phyloP scores from a whole-genome alignment of 2,329 filamentous ascomycete species.

The Colletotrichum ledebouriae region DNA sequence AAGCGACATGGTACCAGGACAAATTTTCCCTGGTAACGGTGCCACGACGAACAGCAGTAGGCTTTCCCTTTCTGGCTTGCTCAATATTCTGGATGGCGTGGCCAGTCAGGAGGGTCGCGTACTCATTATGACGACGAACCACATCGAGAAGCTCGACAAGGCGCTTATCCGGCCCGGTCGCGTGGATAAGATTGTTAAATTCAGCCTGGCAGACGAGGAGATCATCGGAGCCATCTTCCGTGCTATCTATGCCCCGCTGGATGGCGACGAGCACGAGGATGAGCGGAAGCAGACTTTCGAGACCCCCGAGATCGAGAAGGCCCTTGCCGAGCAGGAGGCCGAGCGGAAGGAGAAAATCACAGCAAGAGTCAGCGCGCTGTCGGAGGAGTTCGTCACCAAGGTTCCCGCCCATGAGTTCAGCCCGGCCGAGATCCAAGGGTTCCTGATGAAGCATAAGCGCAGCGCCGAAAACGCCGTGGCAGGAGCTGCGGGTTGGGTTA shows the following conservation, averaged over 20 bases:
- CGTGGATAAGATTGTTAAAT: conserved; percentile 71
- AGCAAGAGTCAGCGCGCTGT: conserved; percentile 60
- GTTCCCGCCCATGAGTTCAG: conserved; percentile 70
- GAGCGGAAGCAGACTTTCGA: neutral
- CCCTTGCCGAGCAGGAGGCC: conserved; percentile 50
- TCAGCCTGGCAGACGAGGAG: conserved; percentile 64
- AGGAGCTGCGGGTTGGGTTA: conserved; percentile 63
- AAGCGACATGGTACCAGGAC: conserved; percentile 51
- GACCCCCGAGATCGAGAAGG: conserved; percentile 43
- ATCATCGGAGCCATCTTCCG: conserved; percentile 70
- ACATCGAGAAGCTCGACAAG: conserved; percentile 71
- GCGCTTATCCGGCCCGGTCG: conserved; percentile 74
- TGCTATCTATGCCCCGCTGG: conserved; percentile 68
- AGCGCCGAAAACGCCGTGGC: conserved; percentile 63
- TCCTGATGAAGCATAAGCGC: conserved; percentile 69
- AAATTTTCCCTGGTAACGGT: conserved; percentile 50
- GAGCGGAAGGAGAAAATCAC: conserved; percentile 53
- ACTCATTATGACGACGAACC: conserved; percentile 76
- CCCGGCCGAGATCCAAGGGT: conserved; percentile 72
- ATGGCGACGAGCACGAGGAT: conserved; percentile 54
- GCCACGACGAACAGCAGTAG: conserved; percentile 47
- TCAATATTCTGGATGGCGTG: conserved; percentile 85
- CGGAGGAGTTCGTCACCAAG: conserved; percentile 61
- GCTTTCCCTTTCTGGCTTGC: conserved; percentile 80
- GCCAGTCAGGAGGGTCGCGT: conserved; percentile 74